These are phyloP conservation scores for Ascochyta fabae DNA, from an alignment of 2,329 filamentous ascomycete species.

Conservation along the genomic window DNA sequence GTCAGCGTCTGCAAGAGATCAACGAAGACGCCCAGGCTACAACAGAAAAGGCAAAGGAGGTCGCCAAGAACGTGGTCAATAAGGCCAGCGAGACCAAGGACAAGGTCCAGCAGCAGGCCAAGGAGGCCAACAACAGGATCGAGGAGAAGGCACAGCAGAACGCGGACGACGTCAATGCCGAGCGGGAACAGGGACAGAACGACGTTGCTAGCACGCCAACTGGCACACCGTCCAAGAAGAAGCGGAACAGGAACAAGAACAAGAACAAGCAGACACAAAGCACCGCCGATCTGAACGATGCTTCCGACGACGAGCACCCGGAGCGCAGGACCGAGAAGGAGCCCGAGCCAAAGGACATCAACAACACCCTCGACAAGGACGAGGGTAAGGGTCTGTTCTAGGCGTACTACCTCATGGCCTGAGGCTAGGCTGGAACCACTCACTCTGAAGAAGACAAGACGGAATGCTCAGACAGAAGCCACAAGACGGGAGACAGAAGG, in stretches of 20 bases:
- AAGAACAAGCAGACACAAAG: conserved; percentile 25
- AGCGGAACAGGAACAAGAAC: conserved; percentile 21
- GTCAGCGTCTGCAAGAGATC: conserved; percentile 36
- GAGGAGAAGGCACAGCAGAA: conserved; percentile 23
- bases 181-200: conserved; percentile 15
- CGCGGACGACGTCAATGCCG: conserved; percentile 18
- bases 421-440: neutral
- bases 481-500: too few species aligned
- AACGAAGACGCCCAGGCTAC: conserved; percentile 31
- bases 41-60: conserved; percentile 34
- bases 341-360: conserved; percentile 37
- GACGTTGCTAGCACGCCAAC: conserved; percentile 13
- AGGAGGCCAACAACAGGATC: conserved; percentile 13
- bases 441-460: neutral
- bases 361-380: conserved; percentile 25
- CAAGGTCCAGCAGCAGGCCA: conserved; percentile 17
- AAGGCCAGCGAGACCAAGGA: conserved; percentile 26
- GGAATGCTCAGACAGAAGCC: neutral
- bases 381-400: conserved; percentile 33
- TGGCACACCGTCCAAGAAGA: conserved; percentile 17
- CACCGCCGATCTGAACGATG: conserved; percentile 14
- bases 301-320: conserved; percentile 23
- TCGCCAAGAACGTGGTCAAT: conserved; percentile 32
- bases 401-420: conserved; percentile 14
- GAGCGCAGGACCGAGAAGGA: conserved; percentile 27